Conservation (phyloP, 805 yeast genomes). For the Starmerella apis region DNA sequence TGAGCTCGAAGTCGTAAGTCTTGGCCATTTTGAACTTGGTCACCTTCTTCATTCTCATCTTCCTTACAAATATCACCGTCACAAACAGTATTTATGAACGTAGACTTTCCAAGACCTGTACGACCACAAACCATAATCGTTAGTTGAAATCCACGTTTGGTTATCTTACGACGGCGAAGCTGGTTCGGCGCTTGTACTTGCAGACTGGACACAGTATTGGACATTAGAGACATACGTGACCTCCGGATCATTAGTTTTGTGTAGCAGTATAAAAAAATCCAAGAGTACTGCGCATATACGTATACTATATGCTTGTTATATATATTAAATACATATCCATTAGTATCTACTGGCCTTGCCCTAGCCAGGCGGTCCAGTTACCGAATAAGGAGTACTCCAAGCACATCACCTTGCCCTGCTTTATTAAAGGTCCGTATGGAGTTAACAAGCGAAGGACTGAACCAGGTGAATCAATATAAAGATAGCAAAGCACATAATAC, state of each 20-base stretch:
- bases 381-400: neutral
- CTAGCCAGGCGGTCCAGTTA: neutral
- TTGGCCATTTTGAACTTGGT: constrained; percentile 2
- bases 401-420: neutral
- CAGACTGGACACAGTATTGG: neutral
- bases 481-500: too few species aligned
- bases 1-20: constrained; percentile 22
- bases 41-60: neutral
- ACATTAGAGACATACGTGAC: neutral
- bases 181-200: constrained; percentile 25
- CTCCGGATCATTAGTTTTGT: neutral
- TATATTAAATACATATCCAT: too few species aligned
- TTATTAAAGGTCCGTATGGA: neutral
- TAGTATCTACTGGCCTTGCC: neutral
- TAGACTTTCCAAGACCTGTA: constrained; percentile 63
- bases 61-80: constrained; percentile 27
- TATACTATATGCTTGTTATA: too few species aligned
- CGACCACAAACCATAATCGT: constrained; percentile 63
- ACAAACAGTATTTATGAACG: constrained; percentile 62
- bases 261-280: too few species aligned
- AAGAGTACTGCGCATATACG: too few species aligned
- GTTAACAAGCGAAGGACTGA: neutral
- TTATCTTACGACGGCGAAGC: constrained; percentile 49
- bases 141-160: constrained; percentile 42
- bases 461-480: too few species aligned